A percentile compares a stretch with the other conserved stretches of the same genome.
These are phyloP conservation scores for Hura crepitans DNA, from an alignment of 441 rosid species.

Conservation along the genomic window DNA sequence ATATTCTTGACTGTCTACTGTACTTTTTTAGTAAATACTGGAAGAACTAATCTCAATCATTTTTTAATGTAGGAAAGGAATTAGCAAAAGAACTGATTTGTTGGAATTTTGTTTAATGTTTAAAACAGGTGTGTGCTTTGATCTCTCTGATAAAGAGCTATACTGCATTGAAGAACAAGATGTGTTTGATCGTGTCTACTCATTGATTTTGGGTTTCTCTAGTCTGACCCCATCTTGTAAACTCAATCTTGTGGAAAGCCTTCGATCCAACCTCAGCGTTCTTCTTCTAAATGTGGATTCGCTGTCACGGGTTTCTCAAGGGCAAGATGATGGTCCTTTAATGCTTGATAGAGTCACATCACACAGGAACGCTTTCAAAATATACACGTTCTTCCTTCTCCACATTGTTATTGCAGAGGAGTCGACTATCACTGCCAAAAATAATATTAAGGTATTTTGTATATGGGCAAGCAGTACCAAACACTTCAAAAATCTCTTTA, in stretches of 20 bases:
- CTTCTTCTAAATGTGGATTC: conserved; percentile 93
- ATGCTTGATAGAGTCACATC: conserved; percentile 60
- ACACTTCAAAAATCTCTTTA: background rate
- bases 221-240: conserved; percentile 57
- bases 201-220: conserved; percentile 51
- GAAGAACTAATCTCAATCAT: background rate
- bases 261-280: conserved; percentile 85
- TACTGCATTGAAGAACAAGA: conserved; percentile 91
- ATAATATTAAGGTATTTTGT: conserved; percentile 52
- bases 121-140: conserved; percentile 69
- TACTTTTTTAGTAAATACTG: background rate
- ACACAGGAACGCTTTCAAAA: conserved; percentile 79
- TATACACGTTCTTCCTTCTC: conserved; percentile 82
- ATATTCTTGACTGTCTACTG: background rate
- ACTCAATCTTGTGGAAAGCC: conserved; percentile 68
- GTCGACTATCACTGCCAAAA: conserved; percentile 32
- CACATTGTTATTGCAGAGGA: conserved; percentile 63
- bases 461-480: background rate
- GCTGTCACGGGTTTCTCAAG: conserved; percentile 53
- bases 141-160: conserved; percentile 83
- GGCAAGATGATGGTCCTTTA: conserved; percentile 43
- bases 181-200: conserved; percentile 77
- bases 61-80: background rate
- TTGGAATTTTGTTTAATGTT: background rate
- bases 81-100: background rate